Base-by-base conservation (phyloP, 208 protist genomes). In the Endotrypanum monterogeii region DNA sequence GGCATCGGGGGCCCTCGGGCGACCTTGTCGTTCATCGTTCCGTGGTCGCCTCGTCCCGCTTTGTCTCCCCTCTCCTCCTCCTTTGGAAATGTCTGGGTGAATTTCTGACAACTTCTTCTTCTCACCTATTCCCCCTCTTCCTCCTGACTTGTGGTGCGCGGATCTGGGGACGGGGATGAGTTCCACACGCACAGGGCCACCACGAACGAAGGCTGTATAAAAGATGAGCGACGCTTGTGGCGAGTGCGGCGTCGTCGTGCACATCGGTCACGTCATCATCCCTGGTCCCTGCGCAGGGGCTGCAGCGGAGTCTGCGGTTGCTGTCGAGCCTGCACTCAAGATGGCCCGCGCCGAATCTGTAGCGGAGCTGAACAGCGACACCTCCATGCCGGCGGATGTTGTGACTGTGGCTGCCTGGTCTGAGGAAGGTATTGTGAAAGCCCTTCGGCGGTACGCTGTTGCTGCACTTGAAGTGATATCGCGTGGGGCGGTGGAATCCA, bases 381-480 rank as follows among this genome's bases (percentile, higher is more conserved):
- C 50, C 3, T 70, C 66, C 20, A 18, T 5, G 25, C 30, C 52
- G 5, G 8, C 16, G 12, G 62, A 75, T 46, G 60, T 80, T 2
- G 44, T 80, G 62, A 28, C 37, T 14, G 51, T 57, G 23, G 9
- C 61, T 3, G 69, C 18, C 62, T 67, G 72, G 16, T 50, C 62
- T 28, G 69, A 52, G 48, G 32, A 62, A 11, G n/a, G n/a, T 23
- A 57, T 80, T n/a, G 41, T 62, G 6, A 46, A 66, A 0, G 69
- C 75, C n/a, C 62, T 80, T 46, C 69, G 55, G 35, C 41, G n/a
- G 18, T 74, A 80, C 69, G 75, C 69, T 20, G 50, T 71, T n/a
- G 56, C 67, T 4, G 20, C 30, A 6, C 58, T 79, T 0, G 41
- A 8, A 37, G n/a, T 12, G 46, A 20, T 30, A 46, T 28, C 30